These are phyloP conservation scores for Pestalotiopsis sp. DNA, from an alignment of 2,329 filamentous ascomycete genomes.

Conservation along the genomic window DNA sequence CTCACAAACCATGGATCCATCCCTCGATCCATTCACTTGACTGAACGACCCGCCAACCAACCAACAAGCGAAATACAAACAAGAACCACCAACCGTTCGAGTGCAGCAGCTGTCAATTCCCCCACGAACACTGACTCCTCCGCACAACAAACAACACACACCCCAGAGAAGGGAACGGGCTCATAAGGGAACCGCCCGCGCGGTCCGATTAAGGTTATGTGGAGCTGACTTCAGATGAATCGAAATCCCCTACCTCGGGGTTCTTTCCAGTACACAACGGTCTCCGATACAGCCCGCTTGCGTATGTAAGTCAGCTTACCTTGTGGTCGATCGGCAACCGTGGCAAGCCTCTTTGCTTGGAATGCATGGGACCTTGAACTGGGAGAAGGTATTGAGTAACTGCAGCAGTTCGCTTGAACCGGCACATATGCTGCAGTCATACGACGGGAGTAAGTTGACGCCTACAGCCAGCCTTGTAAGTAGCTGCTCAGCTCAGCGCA, in stretches of 20 bases:
- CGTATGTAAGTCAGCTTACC: neutral
- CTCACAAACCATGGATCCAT: too few relatives aligned
- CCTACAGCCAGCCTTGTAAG: neutral
- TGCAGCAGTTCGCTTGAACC: neutral
- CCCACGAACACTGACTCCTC: neutral
- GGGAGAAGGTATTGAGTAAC: too few relatives aligned
- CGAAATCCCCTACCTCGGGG: neutral
- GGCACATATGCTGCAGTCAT: neutral
- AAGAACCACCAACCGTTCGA: too few relatives aligned
- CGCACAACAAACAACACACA: neutral
- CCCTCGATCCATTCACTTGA: too few relatives aligned
- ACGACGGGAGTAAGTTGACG: neutral
- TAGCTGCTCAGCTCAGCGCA: neutral
- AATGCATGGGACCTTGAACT: too few relatives aligned
- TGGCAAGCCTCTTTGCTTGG: neutral
- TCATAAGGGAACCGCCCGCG: neutral
- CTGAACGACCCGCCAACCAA: too few relatives aligned
- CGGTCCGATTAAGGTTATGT: conserved; percentile 9
- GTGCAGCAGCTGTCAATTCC: neutral
- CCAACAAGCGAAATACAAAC: too few relatives aligned
- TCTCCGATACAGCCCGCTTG: neutral
- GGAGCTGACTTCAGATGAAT: conserved; percentile 6
- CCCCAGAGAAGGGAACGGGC: neutral
- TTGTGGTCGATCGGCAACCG: neutral
- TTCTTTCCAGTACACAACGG: neutral